Conservation (phyloP, 1,139 yeast genomes). For the Sugiyamaella neomexicana region DNA sequence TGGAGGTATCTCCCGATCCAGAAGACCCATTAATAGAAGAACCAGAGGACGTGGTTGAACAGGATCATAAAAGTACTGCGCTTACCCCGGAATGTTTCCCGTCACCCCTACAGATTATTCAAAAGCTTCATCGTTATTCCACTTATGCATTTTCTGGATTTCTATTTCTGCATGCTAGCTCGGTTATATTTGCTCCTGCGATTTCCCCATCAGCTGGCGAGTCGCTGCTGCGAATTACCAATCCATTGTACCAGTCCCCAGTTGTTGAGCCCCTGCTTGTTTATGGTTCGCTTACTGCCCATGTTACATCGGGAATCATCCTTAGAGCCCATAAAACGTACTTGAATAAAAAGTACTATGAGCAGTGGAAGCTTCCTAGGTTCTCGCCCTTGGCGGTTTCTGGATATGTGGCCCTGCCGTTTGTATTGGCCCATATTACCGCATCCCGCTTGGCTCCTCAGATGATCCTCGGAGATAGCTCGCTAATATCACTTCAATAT, state of each 20-base stretch:
- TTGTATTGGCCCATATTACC: constrained; percentile 50
- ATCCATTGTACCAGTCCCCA: constrained; percentile 61
- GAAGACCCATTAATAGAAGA: neutral
- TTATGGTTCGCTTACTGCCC: constrained; percentile 51
- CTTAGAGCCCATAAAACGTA: constrained; percentile 47
- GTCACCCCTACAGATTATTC: constrained; percentile 13
- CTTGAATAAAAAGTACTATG: constrained; percentile 34
- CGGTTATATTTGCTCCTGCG: constrained; percentile 59
- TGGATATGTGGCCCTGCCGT: constrained; percentile 56
- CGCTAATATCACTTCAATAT: constrained; percentile 56
- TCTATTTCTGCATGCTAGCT: constrained; percentile 56
- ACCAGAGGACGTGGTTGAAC: neutral
- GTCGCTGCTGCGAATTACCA: constrained; percentile 59
- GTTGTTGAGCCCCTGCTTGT: constrained; percentile 52
- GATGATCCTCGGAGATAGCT: constrained; percentile 62
- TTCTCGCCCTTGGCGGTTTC: constrained; percentile 55
- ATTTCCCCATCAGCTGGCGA: constrained; percentile 51
- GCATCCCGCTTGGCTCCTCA: constrained; percentile 54
- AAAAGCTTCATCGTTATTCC: constrained; percentile 55
- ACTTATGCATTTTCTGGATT: constrained; percentile 61
- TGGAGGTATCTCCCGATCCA: constrained; percentile 12
- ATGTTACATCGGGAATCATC: constrained; percentile 55
- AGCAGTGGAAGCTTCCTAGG: constrained; percentile 36
- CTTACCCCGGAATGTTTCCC: neutral
- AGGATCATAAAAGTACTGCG: neutral